Evolutionary conservation across 2,329 filamentous ascomycete genomes (phyloP), one percentile per base, ranked within the genome.

Genomic region (Lachnum nothofagi): DNA sequence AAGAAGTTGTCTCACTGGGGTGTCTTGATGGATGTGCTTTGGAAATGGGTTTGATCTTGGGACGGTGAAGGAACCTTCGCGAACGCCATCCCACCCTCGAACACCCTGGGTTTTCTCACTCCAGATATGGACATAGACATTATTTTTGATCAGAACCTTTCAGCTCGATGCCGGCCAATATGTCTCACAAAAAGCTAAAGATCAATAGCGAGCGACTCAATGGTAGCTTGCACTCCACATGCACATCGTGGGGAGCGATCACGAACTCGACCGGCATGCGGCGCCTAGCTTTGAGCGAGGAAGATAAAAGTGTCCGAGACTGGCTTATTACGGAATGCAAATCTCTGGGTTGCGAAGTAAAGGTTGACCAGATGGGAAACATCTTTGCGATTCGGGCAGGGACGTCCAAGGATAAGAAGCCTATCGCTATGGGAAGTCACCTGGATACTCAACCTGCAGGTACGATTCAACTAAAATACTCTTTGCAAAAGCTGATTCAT

Each of bases 351-450:
- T 91, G 87, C 64, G 72, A 74, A 1, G 73, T 86, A 8, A 83
- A 77, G 0, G 66, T 88, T 1, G 88, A 91, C 61, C 72, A 79
- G 23, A 89, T 91, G 79, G 60, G 60, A 5, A 91, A 91, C 58
- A 86, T 85, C 53, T 91, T 91, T 62, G 85, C 86, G 1, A 74
- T 87, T 5, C 76, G 83, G 2, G 76, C 80, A 2, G 86, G 86
- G 1, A 66, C 75, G 35, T 45, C 44, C 6, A 69, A 72, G 12
- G 72, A 78, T 19, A 76, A 77, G 4, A 72, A 78, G 5, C 77
- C 85, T 0, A 86, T 83, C 3, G 86, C 80, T 46, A 83, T 80
- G 35, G 86, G 85, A 1, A 85, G 80, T 7, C 85, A 90, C 63
- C 64, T 85, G 1, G 82, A 85, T 57, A 83, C 80, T 0, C 80